A percentile compares a stretch with the other conserved stretches of the same genome.
phyloP scores from a whole-genome alignment of 768 basidiomycete genomes.

The Suillus tomentosus region DNA sequence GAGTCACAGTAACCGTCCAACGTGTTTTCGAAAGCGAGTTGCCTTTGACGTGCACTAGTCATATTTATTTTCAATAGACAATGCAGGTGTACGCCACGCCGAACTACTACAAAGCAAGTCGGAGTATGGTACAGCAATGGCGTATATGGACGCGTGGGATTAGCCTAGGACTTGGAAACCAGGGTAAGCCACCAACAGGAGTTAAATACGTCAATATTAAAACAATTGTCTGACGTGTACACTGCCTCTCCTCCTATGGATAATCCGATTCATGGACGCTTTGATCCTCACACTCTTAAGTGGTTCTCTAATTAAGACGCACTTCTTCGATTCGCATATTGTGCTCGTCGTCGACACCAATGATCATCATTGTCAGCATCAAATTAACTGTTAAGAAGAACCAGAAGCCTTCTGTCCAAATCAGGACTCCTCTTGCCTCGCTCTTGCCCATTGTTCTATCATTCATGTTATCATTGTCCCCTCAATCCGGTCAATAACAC shows the following conservation, averaged over 20 bases:
- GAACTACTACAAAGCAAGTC: background rate
- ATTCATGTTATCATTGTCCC: background rate
- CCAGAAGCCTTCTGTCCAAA: slow-evolving; percentile 7
- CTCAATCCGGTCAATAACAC: background rate
- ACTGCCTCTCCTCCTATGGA: background rate
- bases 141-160: background rate
- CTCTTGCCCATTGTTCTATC: background rate
- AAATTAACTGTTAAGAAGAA: slow-evolving; percentile 6
- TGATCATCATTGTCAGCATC: background rate
- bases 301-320: background rate
- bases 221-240: background rate
- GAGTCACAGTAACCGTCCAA: background rate
- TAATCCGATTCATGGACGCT: background rate
- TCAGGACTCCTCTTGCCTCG: background rate
- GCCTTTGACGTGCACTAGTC: background rate
- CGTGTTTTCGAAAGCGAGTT: background rate
- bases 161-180: background rate
- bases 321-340: slow-evolving; percentile 4
- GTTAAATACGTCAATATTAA: background rate
- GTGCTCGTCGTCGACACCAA: background rate
- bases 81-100: too few species aligned
- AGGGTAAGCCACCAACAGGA: slow-evolving; percentile 2
- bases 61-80: background rate
- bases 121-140: background rate
- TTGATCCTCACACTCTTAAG: background rate